Evolutionary conservation across 345 rosid species (phyloP).

Genomic region (Dovyalis caffra): DNA sequence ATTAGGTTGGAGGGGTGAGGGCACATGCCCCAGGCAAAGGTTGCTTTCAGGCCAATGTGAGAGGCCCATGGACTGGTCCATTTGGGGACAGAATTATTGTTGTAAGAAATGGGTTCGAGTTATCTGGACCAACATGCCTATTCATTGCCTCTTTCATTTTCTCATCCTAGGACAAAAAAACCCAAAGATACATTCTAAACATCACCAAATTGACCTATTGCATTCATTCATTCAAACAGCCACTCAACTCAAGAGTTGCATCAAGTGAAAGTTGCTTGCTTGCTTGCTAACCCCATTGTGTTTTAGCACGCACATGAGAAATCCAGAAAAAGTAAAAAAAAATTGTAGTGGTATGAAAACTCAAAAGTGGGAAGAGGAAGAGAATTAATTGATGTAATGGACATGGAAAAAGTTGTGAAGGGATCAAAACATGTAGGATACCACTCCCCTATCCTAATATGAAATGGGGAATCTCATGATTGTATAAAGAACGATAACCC

Average conservation of each 20-base stretch:
- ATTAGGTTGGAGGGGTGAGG: not conserved
- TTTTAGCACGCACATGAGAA: not conserved
- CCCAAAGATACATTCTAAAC: not conserved
- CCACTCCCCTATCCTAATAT: conserved; percentile 15
- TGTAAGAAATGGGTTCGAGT: conserved; percentile 2
- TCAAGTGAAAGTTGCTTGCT: not conserved
- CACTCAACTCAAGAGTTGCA: not conserved
- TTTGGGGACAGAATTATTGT: not conserved
- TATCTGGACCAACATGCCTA: not conserved
- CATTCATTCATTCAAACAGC: not conserved
- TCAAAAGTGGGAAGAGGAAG: not conserved
- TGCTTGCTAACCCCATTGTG: not conserved
- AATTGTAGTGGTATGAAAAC: not conserved
- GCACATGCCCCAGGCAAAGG: not conserved
- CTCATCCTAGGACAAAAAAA: not conserved
- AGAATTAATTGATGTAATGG: conserved; percentile 28
- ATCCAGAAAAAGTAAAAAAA: not conserved
- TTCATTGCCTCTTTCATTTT: not conserved
- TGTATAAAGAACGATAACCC: conserved; percentile 18
- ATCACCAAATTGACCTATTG: not conserved
- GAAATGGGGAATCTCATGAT: conserved; percentile 40
- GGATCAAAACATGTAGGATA: conserved; percentile 32
- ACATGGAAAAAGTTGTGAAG: not conserved
- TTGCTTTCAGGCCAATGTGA: not conserved
- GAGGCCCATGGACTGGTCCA: conserved; percentile 3